Base-by-base conservation (phyloP, 2,329 filamentous ascomycete species). In the Colletotrichum lini region DNA sequence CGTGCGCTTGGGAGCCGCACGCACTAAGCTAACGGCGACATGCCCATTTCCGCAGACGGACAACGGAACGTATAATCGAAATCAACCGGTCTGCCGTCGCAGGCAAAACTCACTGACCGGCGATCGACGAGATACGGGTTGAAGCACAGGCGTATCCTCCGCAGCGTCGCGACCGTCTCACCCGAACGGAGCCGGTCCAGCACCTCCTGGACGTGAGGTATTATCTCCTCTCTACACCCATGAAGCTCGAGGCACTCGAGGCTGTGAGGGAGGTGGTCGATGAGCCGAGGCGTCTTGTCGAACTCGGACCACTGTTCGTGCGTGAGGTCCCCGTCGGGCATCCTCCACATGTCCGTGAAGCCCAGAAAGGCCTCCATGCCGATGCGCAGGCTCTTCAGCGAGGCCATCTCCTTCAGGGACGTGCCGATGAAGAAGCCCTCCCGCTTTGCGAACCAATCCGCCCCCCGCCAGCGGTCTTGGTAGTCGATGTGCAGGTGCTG, bases 321-420 rank as follows among this genome's bases (percentile, higher is more conserved):
- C 15, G 16, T 16, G 2, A 8, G n/a, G 9, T 18, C 15, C 4
- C 23, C 15, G 2, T 26, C 23, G 4, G 38, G 13, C 4, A 62
- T 18, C 6, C 8, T 62, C 35, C 59, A 62, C 10, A 52, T 45
- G 30, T 62, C 59, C 1, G 59, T 52, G 10, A 62, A 62, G 4
- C 59, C 59, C n/a, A 50, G 40, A 15, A 62, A 62, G 23, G 59
- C 59, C 35, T 62, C 59, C 59, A 62, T 62, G 15, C 59, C 59
- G 35, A 62, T 52, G 23, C 35, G 47, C 18, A 62, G 15, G n/a
- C 30, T 52, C 35, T 62, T 62, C 30, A 62, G 8, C 1, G 59
- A 52, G 35, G 18, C 9, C 59, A 62, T 62, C 3, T 52, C 47
- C 21, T 40, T 49, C 3, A 62, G 15, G 18, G 52, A 62, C 4